phyloP scores from a whole-genome alignment of 2,329 filamentous ascomycete genomes.

The Pseudogymnoascus sp. region DNA sequence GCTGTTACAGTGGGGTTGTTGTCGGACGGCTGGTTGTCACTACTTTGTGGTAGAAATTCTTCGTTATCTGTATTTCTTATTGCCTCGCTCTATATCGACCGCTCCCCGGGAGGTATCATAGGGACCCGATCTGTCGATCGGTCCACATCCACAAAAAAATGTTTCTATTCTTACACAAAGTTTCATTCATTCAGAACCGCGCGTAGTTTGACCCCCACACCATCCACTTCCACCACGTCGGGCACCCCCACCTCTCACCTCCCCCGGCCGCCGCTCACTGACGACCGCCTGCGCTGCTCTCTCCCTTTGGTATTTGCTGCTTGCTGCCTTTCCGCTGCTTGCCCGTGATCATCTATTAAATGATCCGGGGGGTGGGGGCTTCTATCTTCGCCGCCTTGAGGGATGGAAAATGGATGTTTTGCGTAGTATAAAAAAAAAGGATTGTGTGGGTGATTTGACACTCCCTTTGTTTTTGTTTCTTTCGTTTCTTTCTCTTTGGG shows the following conservation, averaged over 20 bases:
- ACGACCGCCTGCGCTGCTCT: not conserved
- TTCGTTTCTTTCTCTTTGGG: not conserved
- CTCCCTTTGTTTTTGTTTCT: not conserved
- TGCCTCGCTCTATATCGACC: constrained; percentile 9
- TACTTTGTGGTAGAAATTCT: constrained; percentile 5
- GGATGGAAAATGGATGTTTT: constrained; percentile 9
- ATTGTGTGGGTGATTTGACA: constrained; percentile 2
- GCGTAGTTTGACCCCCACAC: constrained; percentile 2
- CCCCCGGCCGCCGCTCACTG: not conserved
- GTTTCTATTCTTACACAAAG: constrained; percentile 10
- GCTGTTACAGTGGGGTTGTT: not conserved
- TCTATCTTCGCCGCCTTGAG: constrained; percentile 9
- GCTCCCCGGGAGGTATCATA: not conserved
- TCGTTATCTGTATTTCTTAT: constrained; percentile 8
- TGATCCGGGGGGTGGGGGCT: not conserved
- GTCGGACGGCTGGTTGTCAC: not conserved
- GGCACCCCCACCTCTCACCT: not conserved
- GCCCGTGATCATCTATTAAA: not conserved
- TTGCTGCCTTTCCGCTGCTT: not conserved
- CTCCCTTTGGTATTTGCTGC: not conserved
- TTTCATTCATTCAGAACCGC: constrained; percentile 7
- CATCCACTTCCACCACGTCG: constrained; percentile 1
- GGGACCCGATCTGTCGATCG: constrained; percentile 1
- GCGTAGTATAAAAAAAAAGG: not conserved
- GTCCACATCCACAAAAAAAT: constrained; percentile 7